These are phyloP conservation scores for Coemansia sp. DNA, from an alignment of 192 early-diverging fungal species.

Conservation along the genomic window DNA sequence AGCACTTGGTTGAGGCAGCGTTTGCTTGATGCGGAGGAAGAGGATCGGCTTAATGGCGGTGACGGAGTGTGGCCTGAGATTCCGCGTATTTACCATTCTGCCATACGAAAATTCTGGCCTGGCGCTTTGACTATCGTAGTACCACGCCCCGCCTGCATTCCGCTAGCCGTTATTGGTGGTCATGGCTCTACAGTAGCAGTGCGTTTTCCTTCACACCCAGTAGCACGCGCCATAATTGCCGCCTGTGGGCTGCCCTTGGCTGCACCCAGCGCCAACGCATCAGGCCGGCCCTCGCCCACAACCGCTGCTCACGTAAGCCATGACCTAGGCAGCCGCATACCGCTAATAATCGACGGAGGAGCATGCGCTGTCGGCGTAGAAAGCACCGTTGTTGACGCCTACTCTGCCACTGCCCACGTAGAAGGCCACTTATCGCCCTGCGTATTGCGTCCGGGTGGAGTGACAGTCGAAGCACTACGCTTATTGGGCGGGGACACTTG, in stretches of 20 bases:
- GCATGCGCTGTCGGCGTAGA: slow-evolving; percentile 90
- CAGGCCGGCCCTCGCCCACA: slow-evolving; percentile 94
- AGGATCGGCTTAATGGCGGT: slow-evolving; percentile 26
- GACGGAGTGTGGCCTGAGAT: slow-evolving; percentile 59
- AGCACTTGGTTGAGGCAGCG: slow-evolving; percentile 7
- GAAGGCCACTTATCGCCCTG: slow-evolving; percentile 59
- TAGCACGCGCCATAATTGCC: slow-evolving; percentile 87
- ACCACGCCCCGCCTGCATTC: slow-evolving; percentile 65
- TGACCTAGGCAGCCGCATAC: slow-evolving; percentile 78
- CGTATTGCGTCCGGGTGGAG: slow-evolving; percentile 90
- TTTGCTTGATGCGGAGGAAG: slow-evolving; percentile 18
- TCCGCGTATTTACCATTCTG: slow-evolving; percentile 67
- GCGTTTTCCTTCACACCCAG: slow-evolving; percentile 88
- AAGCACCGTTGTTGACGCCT: slow-evolving; percentile 88
- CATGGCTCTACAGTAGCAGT: slow-evolving; percentile 83
- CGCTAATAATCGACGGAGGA: slow-evolving; percentile 89
- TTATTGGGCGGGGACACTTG: slow-evolving; percentile 60
- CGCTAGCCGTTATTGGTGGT: slow-evolving; percentile 78
- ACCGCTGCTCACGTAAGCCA: slow-evolving; percentile 82
- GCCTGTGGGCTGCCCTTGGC: slow-evolving; percentile 86
- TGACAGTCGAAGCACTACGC: slow-evolving; percentile 78
- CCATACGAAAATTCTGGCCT: slow-evolving; percentile 83
- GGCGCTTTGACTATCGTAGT: slow-evolving; percentile 92
- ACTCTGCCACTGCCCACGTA: slow-evolving; percentile 21
- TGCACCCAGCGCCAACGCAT: slow-evolving; percentile 97